Evolutionary conservation across 2,329 filamentous ascomycete species (phyloP).

Genomic region (Fusarium tupiense): DNA sequence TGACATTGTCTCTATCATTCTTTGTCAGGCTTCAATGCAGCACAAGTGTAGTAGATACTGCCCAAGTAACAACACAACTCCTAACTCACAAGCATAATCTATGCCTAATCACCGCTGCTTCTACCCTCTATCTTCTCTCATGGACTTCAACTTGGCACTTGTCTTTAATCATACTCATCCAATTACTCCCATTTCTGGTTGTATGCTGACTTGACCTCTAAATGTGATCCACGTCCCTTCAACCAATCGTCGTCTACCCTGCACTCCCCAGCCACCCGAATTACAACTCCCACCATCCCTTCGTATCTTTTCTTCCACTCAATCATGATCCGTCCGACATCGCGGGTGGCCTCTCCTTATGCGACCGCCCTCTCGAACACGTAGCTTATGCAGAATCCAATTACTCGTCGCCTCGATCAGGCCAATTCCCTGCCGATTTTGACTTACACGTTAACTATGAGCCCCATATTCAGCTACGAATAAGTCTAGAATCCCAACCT

Average conservation of each 20-base stretch:
- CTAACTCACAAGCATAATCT: not conserved
- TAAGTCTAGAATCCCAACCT: conserved; percentile 12
- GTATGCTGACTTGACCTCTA: not conserved
- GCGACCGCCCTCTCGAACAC: conserved; percentile 36
- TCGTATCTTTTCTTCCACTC: conserved; percentile 32
- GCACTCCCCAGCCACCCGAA: conserved; percentile 40
- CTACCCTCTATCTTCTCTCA: not conserved
- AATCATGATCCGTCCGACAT: conserved; percentile 17
- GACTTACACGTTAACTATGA: conserved; percentile 10
- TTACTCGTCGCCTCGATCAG: not conserved
- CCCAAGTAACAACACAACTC: not conserved
- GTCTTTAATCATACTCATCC: not conserved
- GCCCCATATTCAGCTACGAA: conserved; percentile 11
- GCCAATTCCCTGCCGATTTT: not conserved
- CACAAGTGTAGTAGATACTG: not conserved
- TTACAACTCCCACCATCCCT: conserved; percentile 28
- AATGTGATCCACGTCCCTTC: not conserved
- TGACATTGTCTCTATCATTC: not conserved
- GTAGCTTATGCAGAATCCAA: conserved; percentile 28
- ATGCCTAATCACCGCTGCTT: not conserved
- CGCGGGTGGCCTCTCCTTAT: conserved; percentile 40
- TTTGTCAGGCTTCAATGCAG: conserved; percentile 10
- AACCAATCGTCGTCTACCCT: conserved; percentile 31
- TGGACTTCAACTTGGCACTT: not conserved
- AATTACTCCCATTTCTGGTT: not conserved